These are phyloP conservation scores for Quillaja saponaria DNA, from an alignment of 306 rosid species.

Conservation along the genomic window DNA sequence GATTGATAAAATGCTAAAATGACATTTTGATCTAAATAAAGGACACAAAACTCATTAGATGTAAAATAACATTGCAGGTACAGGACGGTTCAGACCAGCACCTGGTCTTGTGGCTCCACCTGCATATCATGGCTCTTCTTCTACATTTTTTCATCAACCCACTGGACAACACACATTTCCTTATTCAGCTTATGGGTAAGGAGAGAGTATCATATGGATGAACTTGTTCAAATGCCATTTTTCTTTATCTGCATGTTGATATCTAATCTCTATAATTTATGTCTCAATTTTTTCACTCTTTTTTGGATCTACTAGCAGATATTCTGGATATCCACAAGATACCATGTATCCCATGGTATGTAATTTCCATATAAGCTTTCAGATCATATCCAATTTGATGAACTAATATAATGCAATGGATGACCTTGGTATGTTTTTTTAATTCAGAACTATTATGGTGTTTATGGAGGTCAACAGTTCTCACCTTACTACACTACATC, in stretches of 20 bases:
- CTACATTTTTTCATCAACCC: slow-evolving; percentile 67
- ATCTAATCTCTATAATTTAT: not conserved
- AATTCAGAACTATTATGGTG: slow-evolving; percentile 65
- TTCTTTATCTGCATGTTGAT: not conserved
- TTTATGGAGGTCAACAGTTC: slow-evolving; percentile 83
- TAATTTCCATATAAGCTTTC: not conserved
- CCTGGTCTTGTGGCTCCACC: slow-evolving; percentile 60
- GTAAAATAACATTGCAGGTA: slow-evolving; percentile 33
- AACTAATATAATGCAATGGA: slow-evolving; percentile 21
- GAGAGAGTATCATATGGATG: slow-evolving; percentile 7
- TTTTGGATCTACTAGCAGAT: slow-evolving; percentile 43
- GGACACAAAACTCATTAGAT: slow-evolving; percentile 16
- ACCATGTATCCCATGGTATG: slow-evolving; percentile 67
- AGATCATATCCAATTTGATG: not conserved
- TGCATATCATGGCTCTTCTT: slow-evolving; percentile 67
- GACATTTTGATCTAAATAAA: slow-evolving; percentile 21
- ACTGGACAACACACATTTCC: slow-evolving; percentile 74
- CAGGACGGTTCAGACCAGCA: slow-evolving; percentile 66
- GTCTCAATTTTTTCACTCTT: slow-evolving; percentile 7
- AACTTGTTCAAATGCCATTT: not conserved
- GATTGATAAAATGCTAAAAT: not conserved
- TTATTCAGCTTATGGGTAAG: slow-evolving; percentile 81
- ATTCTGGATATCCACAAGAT: slow-evolving; percentile 83
- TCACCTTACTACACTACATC: slow-evolving; percentile 66
- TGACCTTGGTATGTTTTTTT: slow-evolving; percentile 10